These are phyloP conservation scores for Thermothelomyces thermophilus DNA, from an alignment of 2,329 filamentous ascomycete genomes.

Conservation along the genomic window DNA sequence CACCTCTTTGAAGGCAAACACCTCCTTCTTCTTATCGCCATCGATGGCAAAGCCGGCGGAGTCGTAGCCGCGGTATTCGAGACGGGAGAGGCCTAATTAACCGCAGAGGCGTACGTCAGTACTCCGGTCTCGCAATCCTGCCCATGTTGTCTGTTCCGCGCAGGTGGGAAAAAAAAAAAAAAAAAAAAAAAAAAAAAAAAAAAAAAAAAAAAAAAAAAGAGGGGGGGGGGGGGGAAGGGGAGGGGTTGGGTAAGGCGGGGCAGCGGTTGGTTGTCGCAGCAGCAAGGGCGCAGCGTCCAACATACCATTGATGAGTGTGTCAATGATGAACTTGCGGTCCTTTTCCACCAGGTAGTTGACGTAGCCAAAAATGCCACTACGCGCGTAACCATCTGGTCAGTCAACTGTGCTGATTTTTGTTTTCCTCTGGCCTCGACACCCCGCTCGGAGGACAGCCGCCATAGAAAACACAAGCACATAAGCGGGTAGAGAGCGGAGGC, in stretches of 20 bases:
- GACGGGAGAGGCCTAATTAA: slow-evolving; percentile 71
- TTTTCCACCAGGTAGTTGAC: slow-evolving; percentile 99
- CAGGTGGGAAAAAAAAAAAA: slow-evolving; percentile 2
- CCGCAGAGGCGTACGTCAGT: slow-evolving; percentile 18
- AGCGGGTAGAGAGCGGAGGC: slow-evolving; percentile 4
- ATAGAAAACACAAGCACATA: not conserved
- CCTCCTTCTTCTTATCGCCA: slow-evolving; percentile 98
- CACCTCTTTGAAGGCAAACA: slow-evolving; percentile 96
- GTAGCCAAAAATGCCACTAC: slow-evolving; percentile 92
- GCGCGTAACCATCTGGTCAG: slow-evolving; percentile 25
- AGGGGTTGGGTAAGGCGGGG: too few relatives aligned
- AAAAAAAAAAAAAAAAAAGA: too few relatives aligned
- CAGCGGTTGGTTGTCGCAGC: slow-evolving; percentile 3
- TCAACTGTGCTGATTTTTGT: slow-evolving; percentile 5
- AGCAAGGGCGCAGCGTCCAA: slow-evolving; percentile 18
- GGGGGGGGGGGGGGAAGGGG: too few relatives aligned
- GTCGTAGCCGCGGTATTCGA: slow-evolving; percentile 98
- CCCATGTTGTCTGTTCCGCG: not conserved
- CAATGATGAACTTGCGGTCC: slow-evolving; percentile 91
- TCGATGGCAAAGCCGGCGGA: slow-evolving; percentile 94
- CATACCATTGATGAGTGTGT: slow-evolving; percentile 92
- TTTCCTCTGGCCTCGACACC: not conserved
- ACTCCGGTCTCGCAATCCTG: not conserved
- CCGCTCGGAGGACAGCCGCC: not conserved
- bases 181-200: too few relatives aligned